Percentiles rank a stretch among this genome's conserved stretches.
Evolutionary conservation across 768 basidiomycete genomes (phyloP).

Genomic region (Sporobolomyces phaffii): DNA sequence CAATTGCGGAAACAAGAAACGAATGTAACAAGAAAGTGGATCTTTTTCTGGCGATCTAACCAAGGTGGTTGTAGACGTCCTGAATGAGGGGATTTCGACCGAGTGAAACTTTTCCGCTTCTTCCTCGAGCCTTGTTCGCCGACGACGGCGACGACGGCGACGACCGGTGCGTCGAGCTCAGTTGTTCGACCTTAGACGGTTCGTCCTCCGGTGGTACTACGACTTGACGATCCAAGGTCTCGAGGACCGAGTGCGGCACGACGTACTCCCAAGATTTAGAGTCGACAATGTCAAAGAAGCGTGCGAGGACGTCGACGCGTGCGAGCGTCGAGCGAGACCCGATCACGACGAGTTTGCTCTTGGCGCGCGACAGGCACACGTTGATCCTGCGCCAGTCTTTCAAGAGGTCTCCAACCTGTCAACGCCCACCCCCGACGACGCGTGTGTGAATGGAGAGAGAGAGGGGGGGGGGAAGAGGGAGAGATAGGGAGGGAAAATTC

Average conservation of each 20-base stretch:
- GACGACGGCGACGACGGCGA: background rate
- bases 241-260: constrained; percentile 57
- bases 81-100: background rate
- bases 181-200: background rate
- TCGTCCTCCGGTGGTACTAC: background rate
- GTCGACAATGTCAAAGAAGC: constrained; percentile 75
- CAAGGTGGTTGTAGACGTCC: constrained; percentile 1
- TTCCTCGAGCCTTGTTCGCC: background rate
- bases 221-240: constrained; percentile 29
- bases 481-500: too few relatives aligned
- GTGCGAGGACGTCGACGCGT: constrained; percentile 54
- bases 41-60: too few relatives aligned
- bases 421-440: background rate
- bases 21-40: too few relatives aligned
- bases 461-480: too few relatives aligned
- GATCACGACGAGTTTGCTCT: constrained; percentile 80
- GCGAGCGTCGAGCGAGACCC: constrained; percentile 74
- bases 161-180: too few relatives aligned
- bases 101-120: background rate
- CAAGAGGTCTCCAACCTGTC: constrained; percentile 79
- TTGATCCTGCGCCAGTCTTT: constrained; percentile 96
- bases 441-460: too few relatives aligned
- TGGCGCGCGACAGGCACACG: constrained; percentile 89
- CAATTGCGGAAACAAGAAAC: too few relatives aligned
- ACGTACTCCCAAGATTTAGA: constrained; percentile 62